phyloP scores from a whole-genome alignment of 306 rosid genomes.

The Vigna radiata region DNA sequence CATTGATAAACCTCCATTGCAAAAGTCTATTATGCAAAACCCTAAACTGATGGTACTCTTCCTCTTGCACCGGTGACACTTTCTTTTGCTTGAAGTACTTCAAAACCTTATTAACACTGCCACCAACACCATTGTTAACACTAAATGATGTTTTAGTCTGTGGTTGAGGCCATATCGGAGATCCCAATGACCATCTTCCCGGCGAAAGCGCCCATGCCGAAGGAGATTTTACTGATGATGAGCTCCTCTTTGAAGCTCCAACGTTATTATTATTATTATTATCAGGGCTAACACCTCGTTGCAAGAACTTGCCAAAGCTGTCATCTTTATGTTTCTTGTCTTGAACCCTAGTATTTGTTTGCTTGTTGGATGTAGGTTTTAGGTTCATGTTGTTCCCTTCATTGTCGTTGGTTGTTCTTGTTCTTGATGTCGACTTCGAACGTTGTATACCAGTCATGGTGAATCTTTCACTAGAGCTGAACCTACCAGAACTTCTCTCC shows the following conservation, averaged over 20 bases:
- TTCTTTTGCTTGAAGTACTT: slow-evolving; percentile 73
- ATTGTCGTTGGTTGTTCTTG: slow-evolving; percentile 40
- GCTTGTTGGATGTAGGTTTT: not conserved
- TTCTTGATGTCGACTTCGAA: slow-evolving; percentile 58
- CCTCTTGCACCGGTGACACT: slow-evolving; percentile 53
- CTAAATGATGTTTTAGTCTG: not conserved
- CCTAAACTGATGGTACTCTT: slow-evolving; percentile 61
- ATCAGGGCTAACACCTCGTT: slow-evolving; percentile 47
- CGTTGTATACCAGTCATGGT: slow-evolving; percentile 27
- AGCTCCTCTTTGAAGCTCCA: slow-evolving; percentile 42
- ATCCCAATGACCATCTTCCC: slow-evolving; percentile 53
- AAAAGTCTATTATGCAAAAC: slow-evolving; percentile 64
- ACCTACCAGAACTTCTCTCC: slow-evolving; percentile 36
- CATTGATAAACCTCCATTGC: slow-evolving; percentile 81
- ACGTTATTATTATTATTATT: slow-evolving; percentile 19
- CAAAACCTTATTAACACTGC: slow-evolving; percentile 59
- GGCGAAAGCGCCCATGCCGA: slow-evolving; percentile 94
- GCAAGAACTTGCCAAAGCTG: slow-evolving; percentile 40
- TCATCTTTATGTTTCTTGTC: slow-evolving; percentile 47
- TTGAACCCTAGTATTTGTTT: slow-evolving; percentile 10
- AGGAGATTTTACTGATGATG: slow-evolving; percentile 35
- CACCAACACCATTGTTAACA: not conserved
- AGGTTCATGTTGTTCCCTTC: slow-evolving; percentile 35
- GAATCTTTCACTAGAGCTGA: slow-evolving; percentile 47
- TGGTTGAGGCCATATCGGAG: slow-evolving; percentile 18